A percentile compares a stretch with the other conserved stretches of the same genome.
Conservation (phyloP, 1,284 basidiomycete genomes). For the Apiotrichum porosum region DNA sequence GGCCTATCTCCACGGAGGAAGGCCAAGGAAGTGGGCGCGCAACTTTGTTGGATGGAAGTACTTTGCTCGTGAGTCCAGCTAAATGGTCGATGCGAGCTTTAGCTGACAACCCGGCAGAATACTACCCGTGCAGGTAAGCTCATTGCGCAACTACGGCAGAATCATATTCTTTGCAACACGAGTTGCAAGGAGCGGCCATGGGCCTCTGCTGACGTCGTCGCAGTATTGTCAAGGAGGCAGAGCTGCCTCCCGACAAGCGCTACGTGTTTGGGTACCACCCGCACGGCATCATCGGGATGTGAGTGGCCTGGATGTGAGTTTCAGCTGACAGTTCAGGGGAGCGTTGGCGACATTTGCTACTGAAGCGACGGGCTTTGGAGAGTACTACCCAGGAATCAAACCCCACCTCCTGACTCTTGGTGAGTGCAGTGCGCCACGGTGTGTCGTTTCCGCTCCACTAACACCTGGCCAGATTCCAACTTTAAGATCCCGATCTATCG, state of each 20-base stretch:
- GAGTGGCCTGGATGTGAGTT: slow-evolving; percentile 64
- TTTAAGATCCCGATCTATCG: slow-evolving; percentile 91
- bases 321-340: slow-evolving; percentile 56
- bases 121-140: slow-evolving; percentile 64
- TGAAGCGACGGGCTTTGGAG: slow-evolving; percentile 90
- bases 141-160: background rate
- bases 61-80: slow-evolving; percentile 34
- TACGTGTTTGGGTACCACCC: slow-evolving; percentile 98
- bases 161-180: background rate
- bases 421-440: slow-evolving; percentile 10
- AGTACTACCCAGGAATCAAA: slow-evolving; percentile 81
- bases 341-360: slow-evolving; percentile 91
- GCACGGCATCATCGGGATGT: slow-evolving; percentile 94
- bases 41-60: slow-evolving; percentile 65
- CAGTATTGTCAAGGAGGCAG: slow-evolving; percentile 59
- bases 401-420: slow-evolving; percentile 87
- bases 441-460: background rate
- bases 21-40: slow-evolving; percentile 73
- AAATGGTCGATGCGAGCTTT: background rate
- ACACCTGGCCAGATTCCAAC: slow-evolving; percentile 56
- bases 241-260: slow-evolving; percentile 81
- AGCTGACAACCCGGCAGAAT: slow-evolving; percentile 62
- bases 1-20: slow-evolving; percentile 71
- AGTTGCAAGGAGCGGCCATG: background rate
- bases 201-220: no score